phyloP scores from a whole-genome alignment of 2,329 filamentous ascomycete genomes.

The Bipolaris cookei region DNA sequence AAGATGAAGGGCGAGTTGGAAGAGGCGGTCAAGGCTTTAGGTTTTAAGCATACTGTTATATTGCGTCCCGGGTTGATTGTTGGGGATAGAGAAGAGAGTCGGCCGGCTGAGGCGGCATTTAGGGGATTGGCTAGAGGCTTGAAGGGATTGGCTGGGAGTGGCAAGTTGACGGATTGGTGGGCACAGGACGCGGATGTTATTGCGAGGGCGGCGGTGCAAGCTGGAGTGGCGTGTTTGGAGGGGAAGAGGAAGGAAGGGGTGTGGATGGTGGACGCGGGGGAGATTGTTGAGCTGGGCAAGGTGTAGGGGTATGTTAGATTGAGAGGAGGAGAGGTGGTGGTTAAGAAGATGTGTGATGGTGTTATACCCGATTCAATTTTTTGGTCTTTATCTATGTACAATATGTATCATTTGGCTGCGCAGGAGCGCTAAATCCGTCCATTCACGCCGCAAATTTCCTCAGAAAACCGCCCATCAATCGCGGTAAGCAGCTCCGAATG shows the following conservation, averaged over 20 bases:
- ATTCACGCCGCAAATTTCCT: not conserved
- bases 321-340: not conserved
- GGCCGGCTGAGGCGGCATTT: slow-evolving; percentile 64
- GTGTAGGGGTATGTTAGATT: not conserved
- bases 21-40: slow-evolving; percentile 72
- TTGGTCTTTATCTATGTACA: not conserved
- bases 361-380: slow-evolving; percentile 1
- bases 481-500: not conserved
- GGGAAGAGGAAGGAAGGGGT: slow-evolving; percentile 63
- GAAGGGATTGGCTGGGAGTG: slow-evolving; percentile 33
- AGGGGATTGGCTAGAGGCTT: slow-evolving; percentile 59
- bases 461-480: not conserved
- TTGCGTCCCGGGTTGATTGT: slow-evolving; percentile 76
- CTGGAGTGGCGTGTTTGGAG: slow-evolving; percentile 59
- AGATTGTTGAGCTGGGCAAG: slow-evolving; percentile 72
- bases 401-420: not conserved
- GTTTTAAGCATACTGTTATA: slow-evolving; percentile 80
- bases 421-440: not conserved
- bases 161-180: slow-evolving; percentile 65
- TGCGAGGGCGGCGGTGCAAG: slow-evolving; percentile 68
- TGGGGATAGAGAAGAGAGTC: slow-evolving; percentile 69
- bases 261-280: slow-evolving; percentile 65
- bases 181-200: slow-evolving; percentile 79
- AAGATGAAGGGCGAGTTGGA: slow-evolving; percentile 90
- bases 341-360: not conserved